Evolutionary conservation across 352 stramenopile species (phyloP).

Genomic region (Phytophthora cryptogea): DNA sequence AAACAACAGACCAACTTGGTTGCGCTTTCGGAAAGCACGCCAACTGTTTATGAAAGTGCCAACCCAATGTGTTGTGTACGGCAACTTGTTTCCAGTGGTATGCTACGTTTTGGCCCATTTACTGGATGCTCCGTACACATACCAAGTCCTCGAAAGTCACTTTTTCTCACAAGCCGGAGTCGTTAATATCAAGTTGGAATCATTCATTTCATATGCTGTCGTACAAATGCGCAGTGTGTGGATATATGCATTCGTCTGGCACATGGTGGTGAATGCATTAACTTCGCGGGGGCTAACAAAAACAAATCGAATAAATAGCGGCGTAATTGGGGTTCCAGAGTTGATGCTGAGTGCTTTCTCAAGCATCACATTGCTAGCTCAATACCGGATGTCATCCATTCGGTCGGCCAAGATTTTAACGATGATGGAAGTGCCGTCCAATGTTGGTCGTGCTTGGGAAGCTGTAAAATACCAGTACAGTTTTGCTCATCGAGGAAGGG

Average conservation of each 20-base stretch:
- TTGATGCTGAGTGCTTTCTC: background rate
- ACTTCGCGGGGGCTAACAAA: background rate
- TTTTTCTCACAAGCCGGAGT: slow-evolving; percentile 37
- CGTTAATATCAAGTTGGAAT: slow-evolving; percentile 20
- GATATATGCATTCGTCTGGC: background rate
- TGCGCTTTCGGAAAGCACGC: slow-evolving; percentile 4
- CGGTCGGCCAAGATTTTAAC: slow-evolving; percentile 12
- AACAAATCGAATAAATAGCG: background rate
- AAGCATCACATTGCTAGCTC: background rate
- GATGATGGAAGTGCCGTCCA: background rate
- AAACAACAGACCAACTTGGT: background rate
- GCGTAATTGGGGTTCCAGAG: slow-evolving; percentile 25
- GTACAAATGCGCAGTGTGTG: slow-evolving; percentile 49
- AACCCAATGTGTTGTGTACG: slow-evolving; percentile 56
- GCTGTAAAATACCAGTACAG: slow-evolving; percentile 21
- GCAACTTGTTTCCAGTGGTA: slow-evolving; percentile 40
- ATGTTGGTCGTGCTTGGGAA: background rate
- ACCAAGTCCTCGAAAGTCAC: slow-evolving; percentile 32
- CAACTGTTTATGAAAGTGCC: slow-evolving; percentile 49
- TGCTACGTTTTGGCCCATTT: slow-evolving; percentile 51
- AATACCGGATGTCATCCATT: slow-evolving; percentile 1
- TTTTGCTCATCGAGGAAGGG: slow-evolving; percentile 9
- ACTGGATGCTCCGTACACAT: slow-evolving; percentile 46
- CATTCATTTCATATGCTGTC: slow-evolving; percentile 35
- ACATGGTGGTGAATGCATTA: too few species aligned